These are phyloP conservation scores for Curvularia sp. DNA, from an alignment of 2,329 filamentous ascomycete species.

Conservation along the genomic window DNA sequence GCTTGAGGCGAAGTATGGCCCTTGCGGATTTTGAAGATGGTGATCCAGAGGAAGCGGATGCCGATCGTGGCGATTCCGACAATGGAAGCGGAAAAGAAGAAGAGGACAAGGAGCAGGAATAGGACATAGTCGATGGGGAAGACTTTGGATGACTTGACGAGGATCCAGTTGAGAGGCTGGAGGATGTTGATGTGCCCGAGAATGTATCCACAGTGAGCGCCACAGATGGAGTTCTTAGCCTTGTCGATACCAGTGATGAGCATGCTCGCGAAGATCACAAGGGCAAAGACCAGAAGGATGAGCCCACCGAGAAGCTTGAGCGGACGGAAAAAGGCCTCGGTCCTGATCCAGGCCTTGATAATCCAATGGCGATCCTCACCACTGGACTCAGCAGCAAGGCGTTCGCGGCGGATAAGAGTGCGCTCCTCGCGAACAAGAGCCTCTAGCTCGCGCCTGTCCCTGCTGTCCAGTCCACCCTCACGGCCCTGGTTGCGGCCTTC, in stretches of 20 bases:
- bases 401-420: conserved; percentile 86
- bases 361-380: conserved; percentile 79
- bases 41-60: conserved; percentile 95
- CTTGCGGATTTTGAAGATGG: conserved; percentile 87
- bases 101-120: conserved; percentile 81
- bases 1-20: conserved; percentile 92
- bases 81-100: conserved; percentile 89
- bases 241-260: conserved; percentile 96
- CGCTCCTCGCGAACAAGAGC: conserved; percentile 87
- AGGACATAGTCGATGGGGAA: conserved; percentile 94
- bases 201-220: conserved; percentile 88
- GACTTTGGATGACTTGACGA: conserved; percentile 78
- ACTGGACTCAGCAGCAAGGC: conserved; percentile 81
- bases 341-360: conserved; percentile 78
- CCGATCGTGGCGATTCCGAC: conserved; percentile 85
- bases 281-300: conserved; percentile 73
- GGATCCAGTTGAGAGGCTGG: conserved; percentile 91
- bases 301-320: conserved; percentile 88
- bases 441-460: conserved; percentile 89
- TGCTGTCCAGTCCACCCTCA: conserved; percentile 75
- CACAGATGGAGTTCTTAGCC: conserved; percentile 92
- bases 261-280: conserved; percentile 89
- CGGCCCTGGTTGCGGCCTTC: conserved; percentile 84
- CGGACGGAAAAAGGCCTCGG: conserved; percentile 82
- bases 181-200: conserved; percentile 88